A percentile compares a stretch with the other conserved stretches of the same genome.
phyloP scores from a whole-genome alignment of 2,329 filamentous ascomycete genomes.

The Pseudopyrenochaeta lycopersici region DNA sequence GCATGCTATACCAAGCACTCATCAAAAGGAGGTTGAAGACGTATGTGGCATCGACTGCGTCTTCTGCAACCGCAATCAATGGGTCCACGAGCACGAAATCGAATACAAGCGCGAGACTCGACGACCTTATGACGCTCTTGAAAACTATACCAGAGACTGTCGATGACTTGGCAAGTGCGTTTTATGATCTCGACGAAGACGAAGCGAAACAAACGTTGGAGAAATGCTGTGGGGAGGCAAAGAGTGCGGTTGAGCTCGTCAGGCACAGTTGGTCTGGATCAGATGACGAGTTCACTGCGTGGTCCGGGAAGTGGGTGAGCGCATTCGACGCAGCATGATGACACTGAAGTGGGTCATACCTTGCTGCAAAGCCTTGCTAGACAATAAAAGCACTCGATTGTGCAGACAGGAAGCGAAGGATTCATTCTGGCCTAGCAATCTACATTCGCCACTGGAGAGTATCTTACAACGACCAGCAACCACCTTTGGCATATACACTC shows the following conservation, averaged over 20 bases:
- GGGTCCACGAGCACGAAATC: slow-evolving; percentile 2
- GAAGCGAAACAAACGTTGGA: slow-evolving; percentile 68
- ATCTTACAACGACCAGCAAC: too few relatives aligned
- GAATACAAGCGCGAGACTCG: slow-evolving; percentile 50
- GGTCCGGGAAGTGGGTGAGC: slow-evolving; percentile 69
- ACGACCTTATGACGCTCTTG: slow-evolving; percentile 66
- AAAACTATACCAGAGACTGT: slow-evolving; percentile 71
- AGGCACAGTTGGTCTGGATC: slow-evolving; percentile 69
- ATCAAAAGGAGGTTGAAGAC: slow-evolving; percentile 74
- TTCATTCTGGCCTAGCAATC: not conserved
- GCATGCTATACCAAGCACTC: slow-evolving; percentile 74
- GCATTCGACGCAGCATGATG: slow-evolving; percentile 51
- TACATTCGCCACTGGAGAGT: too few relatives aligned
- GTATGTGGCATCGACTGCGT: slow-evolving; percentile 45
- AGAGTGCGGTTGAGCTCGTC: slow-evolving; percentile 64
- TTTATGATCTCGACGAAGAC: slow-evolving; percentile 73
- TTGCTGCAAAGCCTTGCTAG: too few relatives aligned
- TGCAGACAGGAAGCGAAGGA: not conserved
- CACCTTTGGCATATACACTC: too few relatives aligned
- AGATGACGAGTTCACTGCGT: slow-evolving; percentile 79
- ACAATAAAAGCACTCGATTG: too few relatives aligned
- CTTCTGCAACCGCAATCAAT: slow-evolving; percentile 11
- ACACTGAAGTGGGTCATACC: too few relatives aligned
- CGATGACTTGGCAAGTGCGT: slow-evolving; percentile 74
- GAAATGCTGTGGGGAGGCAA: slow-evolving; percentile 68